Evolutionary conservation across 371 early-diverging fungal species (phyloP), one percentile per base, ranked within the genome.

Genomic region (Dinochytrium kinnereticum): DNA sequence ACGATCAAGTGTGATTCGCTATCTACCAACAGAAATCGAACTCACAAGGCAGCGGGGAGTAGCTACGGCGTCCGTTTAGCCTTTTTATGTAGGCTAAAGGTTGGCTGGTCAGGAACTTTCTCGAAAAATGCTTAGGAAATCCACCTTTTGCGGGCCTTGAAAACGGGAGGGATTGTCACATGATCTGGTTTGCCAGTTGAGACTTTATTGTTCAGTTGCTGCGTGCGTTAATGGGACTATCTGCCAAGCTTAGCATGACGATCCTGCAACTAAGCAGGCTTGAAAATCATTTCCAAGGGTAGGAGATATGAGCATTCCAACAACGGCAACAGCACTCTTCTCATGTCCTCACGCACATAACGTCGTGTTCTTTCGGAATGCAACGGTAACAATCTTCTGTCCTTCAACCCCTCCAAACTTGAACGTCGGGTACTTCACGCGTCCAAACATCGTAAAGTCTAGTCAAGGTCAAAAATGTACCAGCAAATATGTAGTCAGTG

Each of bases 401-500:
- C 96, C 96, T 31, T 86, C 87, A 0, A 88, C 89, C 2, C 96
- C 96, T 69, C 96, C 96, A 86, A 96, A 96, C 69, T 81, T 88
- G 78, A 95, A 95, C 31, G 92, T 89, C 13, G 90, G 91, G 78
- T 95, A 91, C 80, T 90, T 89, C 69, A 95, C 87, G 68, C 90
- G 85, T 1, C 89, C 84, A 73, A 94, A 91, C 28, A 87, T 90
- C 84, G 78, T 59, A 19, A 36, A 36, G n/a, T 51, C 70, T 59
- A 34, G 10, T 3, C 33, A 30, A 17, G 57, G 26, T 19, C 31
- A 49, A 72, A 71, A 74, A 44, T 21, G 49, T 44, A 21, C 13
- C 10, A 10, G 49, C 49, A 44, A 44, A 21, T 13, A 44, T 44
- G 49, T 21, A 44, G 10, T 44, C 10, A 21, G 21, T 44, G 55